Evolutionary conservation across 805 yeast genomes (phyloP).

Genomic region (Ogataea trehalophila): DNA sequence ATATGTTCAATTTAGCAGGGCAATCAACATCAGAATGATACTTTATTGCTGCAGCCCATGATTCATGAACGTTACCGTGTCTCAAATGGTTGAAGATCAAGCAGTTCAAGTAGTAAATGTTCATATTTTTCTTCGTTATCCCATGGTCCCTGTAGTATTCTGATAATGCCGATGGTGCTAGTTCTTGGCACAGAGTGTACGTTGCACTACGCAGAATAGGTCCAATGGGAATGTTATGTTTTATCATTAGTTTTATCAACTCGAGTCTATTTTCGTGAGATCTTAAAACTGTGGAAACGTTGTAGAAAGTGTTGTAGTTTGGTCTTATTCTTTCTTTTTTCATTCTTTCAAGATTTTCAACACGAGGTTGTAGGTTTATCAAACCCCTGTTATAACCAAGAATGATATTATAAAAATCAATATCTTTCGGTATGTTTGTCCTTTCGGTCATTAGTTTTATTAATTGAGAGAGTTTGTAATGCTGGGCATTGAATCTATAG

Average conservation of each 20-base stretch:
- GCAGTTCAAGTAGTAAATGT: constrained; percentile 18
- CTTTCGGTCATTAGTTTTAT: constrained; percentile 18
- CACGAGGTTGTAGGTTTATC: constrained; percentile 9
- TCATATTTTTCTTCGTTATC: constrained; percentile 5
- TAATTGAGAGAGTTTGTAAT: constrained; percentile 11
- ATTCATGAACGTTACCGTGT: constrained; percentile 10
- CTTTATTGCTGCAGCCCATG: constrained; percentile 14
- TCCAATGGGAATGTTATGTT: constrained; percentile 12
- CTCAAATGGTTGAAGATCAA: constrained; percentile 16
- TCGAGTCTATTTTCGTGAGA: constrained; percentile 13
- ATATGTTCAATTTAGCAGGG: constrained; percentile 9
- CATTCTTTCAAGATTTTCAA: constrained; percentile 17
- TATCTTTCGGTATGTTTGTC: constrained; percentile 18
- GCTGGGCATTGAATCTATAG: constrained; percentile 18
- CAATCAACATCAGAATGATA: neutral
- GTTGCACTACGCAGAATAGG: constrained; percentile 22
- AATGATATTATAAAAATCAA: constrained; percentile 26
- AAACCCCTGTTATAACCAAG: constrained; percentile 15
- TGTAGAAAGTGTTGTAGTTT: constrained; percentile 28
- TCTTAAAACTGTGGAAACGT: constrained; percentile 17
- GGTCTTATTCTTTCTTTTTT: constrained; percentile 9
- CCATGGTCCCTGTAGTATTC: constrained; percentile 13
- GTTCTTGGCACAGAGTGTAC: constrained; percentile 9
- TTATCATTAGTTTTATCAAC: constrained; percentile 21
- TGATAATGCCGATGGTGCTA: constrained; percentile 13